Conservation (phyloP, 2,329 filamentous ascomycete genomes). For the Talaromyces sp. region DNA sequence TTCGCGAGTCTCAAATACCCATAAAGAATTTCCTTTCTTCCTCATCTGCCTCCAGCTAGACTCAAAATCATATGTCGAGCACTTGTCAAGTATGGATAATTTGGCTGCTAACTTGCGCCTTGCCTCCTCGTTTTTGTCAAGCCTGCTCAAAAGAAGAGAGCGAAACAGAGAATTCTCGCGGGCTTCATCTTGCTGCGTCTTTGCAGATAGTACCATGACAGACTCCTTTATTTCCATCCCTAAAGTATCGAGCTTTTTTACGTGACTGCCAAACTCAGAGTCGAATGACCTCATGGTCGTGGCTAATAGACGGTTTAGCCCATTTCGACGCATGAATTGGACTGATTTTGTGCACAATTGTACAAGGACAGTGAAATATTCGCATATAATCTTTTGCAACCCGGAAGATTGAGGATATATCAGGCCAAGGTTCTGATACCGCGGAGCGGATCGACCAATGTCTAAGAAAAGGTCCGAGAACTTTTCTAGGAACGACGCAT, state of each 20-base stretch:
- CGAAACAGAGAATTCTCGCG: constrained; percentile 2
- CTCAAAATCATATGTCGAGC: background rate
- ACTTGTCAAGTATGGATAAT: background rate
- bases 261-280: background rate
- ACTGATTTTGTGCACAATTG: background rate
- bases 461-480: background rate
- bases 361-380: background rate
- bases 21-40: background rate
- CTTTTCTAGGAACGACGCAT: background rate
- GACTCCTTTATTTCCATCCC: background rate
- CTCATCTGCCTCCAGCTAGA: background rate
- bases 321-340: background rate
- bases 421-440: constrained; percentile 2
- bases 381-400: background rate
- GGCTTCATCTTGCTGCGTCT: background rate
- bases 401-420: background rate
- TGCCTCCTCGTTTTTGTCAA: background rate
- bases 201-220: background rate
- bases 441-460: background rate
- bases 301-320: background rate
- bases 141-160: background rate
- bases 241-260: background rate
- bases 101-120: background rate
- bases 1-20: background rate
- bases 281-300: background rate